Percentiles rank a stretch among this genome's conserved stretches.
Evolutionary conservation across 768 basidiomycete species (phyloP).

Genomic region (Leccinum sublutescens): DNA sequence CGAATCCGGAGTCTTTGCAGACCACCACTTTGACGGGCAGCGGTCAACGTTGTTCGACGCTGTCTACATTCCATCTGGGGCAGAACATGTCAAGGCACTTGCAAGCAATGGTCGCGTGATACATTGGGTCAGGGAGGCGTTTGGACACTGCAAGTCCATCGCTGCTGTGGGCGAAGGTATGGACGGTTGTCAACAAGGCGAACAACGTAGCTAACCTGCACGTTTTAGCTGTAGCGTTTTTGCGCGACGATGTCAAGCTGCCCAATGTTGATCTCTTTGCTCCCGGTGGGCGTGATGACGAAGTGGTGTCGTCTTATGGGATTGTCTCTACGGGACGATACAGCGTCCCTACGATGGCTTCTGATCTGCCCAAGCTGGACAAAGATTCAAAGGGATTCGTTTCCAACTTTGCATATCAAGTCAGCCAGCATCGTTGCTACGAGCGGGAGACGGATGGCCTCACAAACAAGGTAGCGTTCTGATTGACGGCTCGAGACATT

Average conservation of each 20-base stretch:
- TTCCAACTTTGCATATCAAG: slow-evolving; percentile 56
- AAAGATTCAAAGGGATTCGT: slow-evolving; percentile 51
- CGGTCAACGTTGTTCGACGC: slow-evolving; percentile 86
- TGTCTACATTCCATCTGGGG: slow-evolving; percentile 72
- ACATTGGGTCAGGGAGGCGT: slow-evolving; percentile 85
- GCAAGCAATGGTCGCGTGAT: slow-evolving; percentile 62
- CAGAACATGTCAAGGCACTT: slow-evolving; percentile 55
- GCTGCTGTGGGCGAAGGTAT: slow-evolving; percentile 68
- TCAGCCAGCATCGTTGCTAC: slow-evolving; percentile 67
- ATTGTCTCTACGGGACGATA: slow-evolving; percentile 63
- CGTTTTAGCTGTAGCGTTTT: slow-evolving; percentile 44
- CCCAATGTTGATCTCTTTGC: slow-evolving; percentile 45
- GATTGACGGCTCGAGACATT: slow-evolving; percentile 5
- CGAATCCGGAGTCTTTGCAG: slow-evolving; percentile 42
- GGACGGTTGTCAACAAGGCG: background rate
- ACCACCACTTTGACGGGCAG: slow-evolving; percentile 76
- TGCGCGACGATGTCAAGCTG: slow-evolving; percentile 46
- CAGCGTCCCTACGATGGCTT: slow-evolving; percentile 33
- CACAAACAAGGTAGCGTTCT: slow-evolving; percentile 49
- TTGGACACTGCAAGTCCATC: slow-evolving; percentile 83
- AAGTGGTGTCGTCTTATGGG: slow-evolving; percentile 55
- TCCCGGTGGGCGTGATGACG: slow-evolving; percentile 27
- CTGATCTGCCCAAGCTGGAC: slow-evolving; percentile 44
- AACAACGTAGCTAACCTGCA: background rate
- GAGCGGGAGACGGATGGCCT: slow-evolving; percentile 61